Base-by-base conservation (phyloP, 2,329 filamentous ascomycete genomes). In the Rugonectria rugulosa region DNA sequence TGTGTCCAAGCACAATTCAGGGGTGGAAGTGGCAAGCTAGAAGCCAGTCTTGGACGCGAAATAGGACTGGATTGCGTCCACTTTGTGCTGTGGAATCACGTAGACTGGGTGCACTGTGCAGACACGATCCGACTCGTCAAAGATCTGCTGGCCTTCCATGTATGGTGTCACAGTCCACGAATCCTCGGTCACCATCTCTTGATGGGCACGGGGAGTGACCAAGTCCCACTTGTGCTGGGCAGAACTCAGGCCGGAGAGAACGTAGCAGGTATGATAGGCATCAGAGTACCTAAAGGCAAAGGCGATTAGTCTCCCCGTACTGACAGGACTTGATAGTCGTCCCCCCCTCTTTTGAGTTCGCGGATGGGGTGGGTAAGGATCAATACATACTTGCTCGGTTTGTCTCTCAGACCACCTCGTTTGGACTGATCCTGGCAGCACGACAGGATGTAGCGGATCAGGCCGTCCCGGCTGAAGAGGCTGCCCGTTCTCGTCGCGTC, bases 241-340 rank as follows among this genome's bases (percentile, higher is more conserved):
- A 48, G 88, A 89, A 72, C 91, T 95, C 63, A 98, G 80, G 5
- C 94, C 94, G 19, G 89, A 88, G 17, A 98, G 83, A 24, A 93
- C 91, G 76, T 98, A 98, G 77, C 91, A 95, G 38, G 92, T 92
- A 75, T 98, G 94, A 69, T 98, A 97, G 43, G 89, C 88, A 76
- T 98, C 94, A 5, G 92, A 88, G 57, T 81, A 81, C 67, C 90
- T 92, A 57, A n/a, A n/a, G 36, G 43, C 20, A 43, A 45, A 19
- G 36, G 27, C 27, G 41, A 24, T 43, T 41, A 29, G 53, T 44
- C 43, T 46, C 58, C 23, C 20, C 36, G n/a, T 45, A 53, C 66
- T 59, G 64, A 59, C 61, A 43, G n/a, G 5, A 23, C n/a, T 26
- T 32, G 15, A 14, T 11, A 19, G n/a, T n/a, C n/a, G n/a, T n/a